Percentiles rank a stretch among this genome's conserved stretches.
These are phyloP conservation scores for Talaromyces sp. DNA, from an alignment of 2,329 filamentous ascomycete species.

Conservation along the genomic window DNA sequence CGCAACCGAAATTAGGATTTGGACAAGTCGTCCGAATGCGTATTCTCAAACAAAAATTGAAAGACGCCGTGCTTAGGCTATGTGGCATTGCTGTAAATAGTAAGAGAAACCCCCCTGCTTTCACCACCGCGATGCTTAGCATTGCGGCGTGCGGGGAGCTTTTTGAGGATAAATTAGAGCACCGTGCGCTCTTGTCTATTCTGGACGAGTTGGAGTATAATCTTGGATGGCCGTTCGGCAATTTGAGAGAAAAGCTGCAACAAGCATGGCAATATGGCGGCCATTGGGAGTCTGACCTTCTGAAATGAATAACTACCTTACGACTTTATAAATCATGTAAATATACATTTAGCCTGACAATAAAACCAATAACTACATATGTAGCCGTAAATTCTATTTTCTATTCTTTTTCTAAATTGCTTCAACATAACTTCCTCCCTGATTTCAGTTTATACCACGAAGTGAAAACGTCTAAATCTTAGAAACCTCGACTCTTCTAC, in stretches of 20 bases:
- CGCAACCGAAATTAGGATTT: slow-evolving; percentile 47
- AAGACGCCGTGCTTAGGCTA: slow-evolving; percentile 47
- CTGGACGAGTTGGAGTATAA: slow-evolving; percentile 44
- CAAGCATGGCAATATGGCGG: slow-evolving; percentile 41
- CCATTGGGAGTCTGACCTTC: neutral
- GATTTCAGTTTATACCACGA: too few relatives aligned
- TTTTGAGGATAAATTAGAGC: slow-evolving; percentile 44
- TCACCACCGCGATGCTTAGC: slow-evolving; percentile 48
- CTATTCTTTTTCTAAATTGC: too few relatives aligned
- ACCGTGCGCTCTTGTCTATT: slow-evolving; percentile 42
- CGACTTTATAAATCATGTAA: neutral
- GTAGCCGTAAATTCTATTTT: too few relatives aligned
- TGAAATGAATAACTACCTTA: neutral
- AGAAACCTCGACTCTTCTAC: slow-evolving; percentile 38
- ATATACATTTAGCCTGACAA: neutral
- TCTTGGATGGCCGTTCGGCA: slow-evolving; percentile 51
- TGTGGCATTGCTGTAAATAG: slow-evolving; percentile 58
- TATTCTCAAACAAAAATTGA: slow-evolving; percentile 21
- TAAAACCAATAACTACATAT: neutral
- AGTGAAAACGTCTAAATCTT: too few relatives aligned
- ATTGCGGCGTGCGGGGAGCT: slow-evolving; percentile 53
- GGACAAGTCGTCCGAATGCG: slow-evolving; percentile 14
- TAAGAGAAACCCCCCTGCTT: slow-evolving; percentile 49
- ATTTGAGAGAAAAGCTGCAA: slow-evolving; percentile 45
- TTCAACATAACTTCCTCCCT: too few relatives aligned